Base-by-base conservation (phyloP, 495 filamentous ascomycete species). In the Poronia punctata region DNA sequence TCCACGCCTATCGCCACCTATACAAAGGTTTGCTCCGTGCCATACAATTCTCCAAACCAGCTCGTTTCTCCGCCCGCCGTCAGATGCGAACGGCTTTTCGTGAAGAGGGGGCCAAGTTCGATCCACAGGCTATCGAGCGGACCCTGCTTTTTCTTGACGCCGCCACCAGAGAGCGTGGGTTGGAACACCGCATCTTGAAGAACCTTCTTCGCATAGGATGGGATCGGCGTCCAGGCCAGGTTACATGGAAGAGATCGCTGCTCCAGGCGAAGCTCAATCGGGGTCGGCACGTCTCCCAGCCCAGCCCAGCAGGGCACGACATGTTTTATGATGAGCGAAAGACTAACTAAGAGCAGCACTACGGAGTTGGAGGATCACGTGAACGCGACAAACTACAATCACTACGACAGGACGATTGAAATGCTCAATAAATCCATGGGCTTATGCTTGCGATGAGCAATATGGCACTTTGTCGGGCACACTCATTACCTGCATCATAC, bases 171-270 rank as follows among this genome's bases (percentile, higher is more conserved):
- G 58, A 71, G 43, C 71, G 62, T 17, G 87, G 88, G 0, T 43
- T 90, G 14, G 92, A 97, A 67, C 87, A 95, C 56, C 69, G 62
- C 39, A 80, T 98, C 35, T 38, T 95, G 36, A 86, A 79, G 59
- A 94, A 82, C 48, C 52, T 96, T 39, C 52, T 86, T 25, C 53
- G 76, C 28, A 72, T 43, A 4, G 29, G 33, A 11, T 59, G 35
- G 19, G 25, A 42, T 33, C 52, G 55, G 24, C 15, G 37, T 26
- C 10, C 20, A 14, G 5, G 6, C 5, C 18, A 28, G 16, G 34
- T 1, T 19, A 20, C 15, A 17, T 10, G 17, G 22, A 17, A n/a
- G 1, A 8, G 12, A n/a, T n/a, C n/a, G n/a, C n/a, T n/a, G n/a
- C n/a, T n/a, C n/a, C n/a, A n/a, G n/a, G n/a, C n/a, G n/a, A n/a